These are phyloP conservation scores for Leccinum disarticulatum DNA, from an alignment of 768 basidiomycete species.

Conservation along the genomic window DNA sequence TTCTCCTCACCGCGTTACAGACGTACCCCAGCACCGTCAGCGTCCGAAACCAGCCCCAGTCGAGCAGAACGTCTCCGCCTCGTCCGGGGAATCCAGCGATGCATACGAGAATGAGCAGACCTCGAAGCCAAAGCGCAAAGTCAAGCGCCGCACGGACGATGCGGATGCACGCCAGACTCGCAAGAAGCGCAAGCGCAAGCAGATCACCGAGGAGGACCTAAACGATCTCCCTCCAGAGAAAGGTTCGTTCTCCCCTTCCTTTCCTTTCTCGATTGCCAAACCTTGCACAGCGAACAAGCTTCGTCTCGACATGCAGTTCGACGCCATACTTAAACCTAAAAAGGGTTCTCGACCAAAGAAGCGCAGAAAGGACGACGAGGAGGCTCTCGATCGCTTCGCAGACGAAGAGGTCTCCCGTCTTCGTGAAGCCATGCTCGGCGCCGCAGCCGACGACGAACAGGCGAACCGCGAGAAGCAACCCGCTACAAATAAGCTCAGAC, in stretches of 20 bases:
- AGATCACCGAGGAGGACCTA: constrained; percentile 62
- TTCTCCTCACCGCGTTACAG: too few species aligned
- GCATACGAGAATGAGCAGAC: constrained; percentile 48
- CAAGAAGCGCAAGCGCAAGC: constrained; percentile 61
- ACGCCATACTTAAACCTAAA: constrained; percentile 83
- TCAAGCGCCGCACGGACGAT: constrained; percentile 44
- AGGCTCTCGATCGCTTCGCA: constrained; percentile 80
- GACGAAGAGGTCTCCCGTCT: constrained; percentile 91
- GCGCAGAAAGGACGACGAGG: constrained; percentile 78
- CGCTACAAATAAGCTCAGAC: constrained; percentile 78
- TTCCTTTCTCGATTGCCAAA: background rate
- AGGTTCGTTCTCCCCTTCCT: constrained; percentile 43
- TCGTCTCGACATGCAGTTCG: constrained; percentile 79
- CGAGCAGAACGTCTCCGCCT: constrained; percentile 37
- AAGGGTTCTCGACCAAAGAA: constrained; percentile 61
- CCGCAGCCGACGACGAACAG: constrained; percentile 80
- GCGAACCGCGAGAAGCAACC: constrained; percentile 79
- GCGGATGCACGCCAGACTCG: constrained; percentile 36
- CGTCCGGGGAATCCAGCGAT: constrained; percentile 46
- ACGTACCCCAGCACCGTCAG: constrained; percentile 43
- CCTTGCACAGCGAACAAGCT: constrained; percentile 62
- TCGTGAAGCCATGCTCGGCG: constrained; percentile 83
- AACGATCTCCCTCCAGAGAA: constrained; percentile 74
- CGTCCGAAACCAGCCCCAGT: constrained; percentile 32
- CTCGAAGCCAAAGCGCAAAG: constrained; percentile 24